Evolutionary conservation across 1,284 basidiomycete species (phyloP).

Genomic region (Schizophyllum commune): DNA sequence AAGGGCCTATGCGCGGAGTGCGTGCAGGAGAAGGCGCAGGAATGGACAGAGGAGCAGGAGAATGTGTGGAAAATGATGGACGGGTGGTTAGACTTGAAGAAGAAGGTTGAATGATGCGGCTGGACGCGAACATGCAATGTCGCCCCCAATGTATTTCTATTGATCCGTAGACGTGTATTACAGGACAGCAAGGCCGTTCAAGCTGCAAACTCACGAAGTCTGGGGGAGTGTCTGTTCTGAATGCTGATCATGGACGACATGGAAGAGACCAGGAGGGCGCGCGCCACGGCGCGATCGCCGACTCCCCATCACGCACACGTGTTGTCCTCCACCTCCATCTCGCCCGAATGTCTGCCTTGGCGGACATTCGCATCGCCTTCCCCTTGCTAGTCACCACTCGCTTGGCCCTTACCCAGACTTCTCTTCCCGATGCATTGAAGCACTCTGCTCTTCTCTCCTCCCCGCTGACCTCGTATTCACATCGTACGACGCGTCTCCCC

Average conservation of each 20-base stretch:
- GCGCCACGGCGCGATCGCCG: background rate
- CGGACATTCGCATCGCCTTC: slow-evolving; percentile 17
- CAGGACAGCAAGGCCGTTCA: too few relatives aligned
- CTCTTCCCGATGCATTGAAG: slow-evolving; percentile 39
- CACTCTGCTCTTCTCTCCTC: slow-evolving; percentile 75
- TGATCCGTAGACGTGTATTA: too few relatives aligned
- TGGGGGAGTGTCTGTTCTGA: too few relatives aligned
- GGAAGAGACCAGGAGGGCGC: background rate
- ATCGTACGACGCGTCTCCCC: slow-evolving; percentile 22
- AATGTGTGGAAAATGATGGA: slow-evolving; percentile 55
- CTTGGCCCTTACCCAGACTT: slow-evolving; percentile 41
- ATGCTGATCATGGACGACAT: background rate
- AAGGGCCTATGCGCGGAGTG: slow-evolving; percentile 54
- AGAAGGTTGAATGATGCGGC: background rate
- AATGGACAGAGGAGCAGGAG: slow-evolving; percentile 58
- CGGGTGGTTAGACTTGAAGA: slow-evolving; percentile 34
- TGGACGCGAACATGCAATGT: background rate
- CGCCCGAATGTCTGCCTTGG: background rate
- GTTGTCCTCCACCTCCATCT: background rate
- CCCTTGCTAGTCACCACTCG: slow-evolving; percentile 35
- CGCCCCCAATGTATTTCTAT: background rate
- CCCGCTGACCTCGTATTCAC: slow-evolving; percentile 69
- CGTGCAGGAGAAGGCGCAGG: slow-evolving; percentile 46
- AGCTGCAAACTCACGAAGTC: too few relatives aligned
- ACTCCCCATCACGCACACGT: background rate